Evolutionary conservation across 1,139 yeast genomes (phyloP), one percentile per base, ranked within the genome.

Genomic region (Pichia sp.): DNA sequence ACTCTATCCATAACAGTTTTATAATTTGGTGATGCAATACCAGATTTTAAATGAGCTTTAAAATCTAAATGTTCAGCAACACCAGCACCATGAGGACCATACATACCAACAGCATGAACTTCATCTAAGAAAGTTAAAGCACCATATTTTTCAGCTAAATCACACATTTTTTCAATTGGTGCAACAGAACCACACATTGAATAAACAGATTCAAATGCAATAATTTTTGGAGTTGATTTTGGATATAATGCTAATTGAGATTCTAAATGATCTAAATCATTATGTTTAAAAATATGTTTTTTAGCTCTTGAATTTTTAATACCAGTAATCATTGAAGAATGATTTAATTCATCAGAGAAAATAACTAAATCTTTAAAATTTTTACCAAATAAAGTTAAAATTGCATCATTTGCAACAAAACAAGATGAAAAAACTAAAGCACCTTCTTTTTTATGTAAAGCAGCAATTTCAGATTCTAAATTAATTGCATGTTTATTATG

Each of bases 71-170:
- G 98, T 67, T 94, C 98, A 41, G 97, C 97, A 46, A 92, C 97
- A 69, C 99, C 99, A 36, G 96, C 98, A 60, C 99, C 99, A 60
- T 87, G 96, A 50, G 98, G 97, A 60, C 98, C 98, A 64, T 92
- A 92, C 84, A 92, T 79, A 46, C 99, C 99, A 43, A 94, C 97
- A 37, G 98, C 97, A 62, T 92, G 99, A 39, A 92, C 99, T 67
- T 92, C 99, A 65, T 92, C 99, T 63, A 94, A 74, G 67, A 92
- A 92, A 37, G 99, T 92, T 58, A 92, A 69, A 37, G 97, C 97
- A 51, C 97, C 97, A 64, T 94, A 92, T 68, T 92, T 89, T 47
- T 90, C 96, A 40, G 99, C 99, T 61, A 92, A 74, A 59, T 89
- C 96, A 65, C 97, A 92, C 55, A 94, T 89, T 54, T 78, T 81